Base-by-base conservation (phyloP, 2,329 filamentous ascomycete genomes). In the Diaporthe humulicola region DNA sequence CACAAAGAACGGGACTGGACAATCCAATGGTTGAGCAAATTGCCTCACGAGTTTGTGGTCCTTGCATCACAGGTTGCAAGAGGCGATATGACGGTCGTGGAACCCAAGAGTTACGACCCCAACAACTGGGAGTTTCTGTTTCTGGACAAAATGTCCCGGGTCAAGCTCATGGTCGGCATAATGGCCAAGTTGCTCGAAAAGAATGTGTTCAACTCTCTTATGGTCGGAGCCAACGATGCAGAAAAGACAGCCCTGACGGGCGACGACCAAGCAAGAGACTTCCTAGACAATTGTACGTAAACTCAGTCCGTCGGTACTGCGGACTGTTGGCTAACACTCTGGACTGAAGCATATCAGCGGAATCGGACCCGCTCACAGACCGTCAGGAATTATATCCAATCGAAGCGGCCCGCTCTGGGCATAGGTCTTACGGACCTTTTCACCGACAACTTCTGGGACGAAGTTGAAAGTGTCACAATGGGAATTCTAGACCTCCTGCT, bases 171-270 rank as follows among this genome's bases (percentile, higher is more conserved):
- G 22, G 79, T 80, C 69, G 84, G 83, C 2, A 78, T 87, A 10
- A 64, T 87, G 14, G 79, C 79, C 4, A 83, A 84, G 78, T 77
- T 84, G 54, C 78, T 87, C 67, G 81, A 86, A 75, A 82, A 80
- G 75, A 79, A 80, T 25, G 83, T 87, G 38, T 85, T 85, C 73
- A 80, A 81, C 50, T 79, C 81, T 52, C 77, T 86, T 54, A 76
- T 87, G 1, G 87, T 87, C 74, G 85, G 86, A 40, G 85, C 81
- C 6, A 77, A 75, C 2, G n/a, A 78, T 5, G 3, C n/a, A 2
- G 78, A 81, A 73, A 76, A 77, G 60, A 40, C 71, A 0, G 79
- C 81, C 69, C 77, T 87, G 30, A 74, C 79, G 2, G 76, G 78
- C 15, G 57, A 52, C 42, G 75, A 76, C 25, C 28, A 28, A 9